These are phyloP conservation scores for Trichoderma sp. DNA, from an alignment of 2,329 filamentous ascomycete genomes.

Conservation along the genomic window DNA sequence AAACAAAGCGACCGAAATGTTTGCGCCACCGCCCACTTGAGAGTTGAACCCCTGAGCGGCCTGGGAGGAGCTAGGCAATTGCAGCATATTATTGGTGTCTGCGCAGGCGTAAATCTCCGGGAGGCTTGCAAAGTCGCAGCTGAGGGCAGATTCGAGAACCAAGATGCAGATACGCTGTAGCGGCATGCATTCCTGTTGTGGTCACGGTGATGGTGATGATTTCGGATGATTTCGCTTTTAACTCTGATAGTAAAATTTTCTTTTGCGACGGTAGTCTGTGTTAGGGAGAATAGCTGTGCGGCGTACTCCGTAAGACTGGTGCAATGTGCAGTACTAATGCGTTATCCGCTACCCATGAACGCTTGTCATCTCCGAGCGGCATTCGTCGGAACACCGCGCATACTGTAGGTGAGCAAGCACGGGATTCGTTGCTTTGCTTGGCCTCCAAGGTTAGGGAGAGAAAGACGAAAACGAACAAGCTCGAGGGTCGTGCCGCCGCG, in stretches of 20 bases:
- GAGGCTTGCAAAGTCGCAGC: conserved; percentile 2
- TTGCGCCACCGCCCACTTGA: conserved; percentile 8
- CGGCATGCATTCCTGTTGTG: neutral
- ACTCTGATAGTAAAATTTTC: neutral
- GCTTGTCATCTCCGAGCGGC: conserved; percentile 13
- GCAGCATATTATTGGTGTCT: neutral
- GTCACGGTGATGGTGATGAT: neutral
- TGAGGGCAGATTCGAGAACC: neutral
- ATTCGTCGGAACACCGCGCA: neutral
- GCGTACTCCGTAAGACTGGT: neutral
- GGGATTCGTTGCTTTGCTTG: neutral
- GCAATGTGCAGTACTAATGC: neutral
- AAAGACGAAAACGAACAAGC: neutral
- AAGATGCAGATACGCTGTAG: neutral
- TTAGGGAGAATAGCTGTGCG: neutral
- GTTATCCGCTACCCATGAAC: neutral
- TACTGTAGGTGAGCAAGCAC: neutral
- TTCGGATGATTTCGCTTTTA: neutral
- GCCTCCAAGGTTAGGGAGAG: neutral
- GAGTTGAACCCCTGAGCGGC: neutral
- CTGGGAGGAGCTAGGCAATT: neutral
- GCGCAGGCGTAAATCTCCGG: neutral
- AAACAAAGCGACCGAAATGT: neutral
- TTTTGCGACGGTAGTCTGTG: neutral
- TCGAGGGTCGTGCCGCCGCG: conserved; percentile 1